phyloP scores from a whole-genome alignment of 2,329 filamentous ascomycete species.

The Beauveria pseudobassiana region DNA sequence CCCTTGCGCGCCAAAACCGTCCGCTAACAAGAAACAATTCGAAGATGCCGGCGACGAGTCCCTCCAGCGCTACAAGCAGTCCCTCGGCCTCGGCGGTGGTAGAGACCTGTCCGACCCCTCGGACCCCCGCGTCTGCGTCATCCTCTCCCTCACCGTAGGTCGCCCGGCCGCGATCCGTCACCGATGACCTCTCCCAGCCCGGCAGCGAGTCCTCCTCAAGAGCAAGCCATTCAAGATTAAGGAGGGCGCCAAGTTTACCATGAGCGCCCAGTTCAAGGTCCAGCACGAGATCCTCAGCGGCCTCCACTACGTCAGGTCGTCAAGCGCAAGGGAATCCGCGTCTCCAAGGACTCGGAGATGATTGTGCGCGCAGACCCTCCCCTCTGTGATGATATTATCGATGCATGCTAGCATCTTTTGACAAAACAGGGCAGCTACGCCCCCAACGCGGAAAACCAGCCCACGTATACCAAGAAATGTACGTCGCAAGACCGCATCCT shows the following conservation, averaged over 20 bases:
- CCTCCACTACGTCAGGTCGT: conserved; percentile 94
- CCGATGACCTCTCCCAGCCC: conserved; percentile 73
- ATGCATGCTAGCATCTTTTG: neutral
- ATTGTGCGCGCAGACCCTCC: conserved; percentile 57
- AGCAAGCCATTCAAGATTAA: conserved; percentile 95
- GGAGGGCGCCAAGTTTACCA: conserved; percentile 87
- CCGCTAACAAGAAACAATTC: conserved; percentile 1
- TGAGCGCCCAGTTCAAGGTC: conserved; percentile 90
- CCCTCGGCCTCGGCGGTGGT: conserved; percentile 75
- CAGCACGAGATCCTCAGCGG: conserved; percentile 95
- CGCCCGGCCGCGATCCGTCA: conserved; percentile 72
- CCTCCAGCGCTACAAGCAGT: conserved; percentile 95
- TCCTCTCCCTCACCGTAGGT: conserved; percentile 80
- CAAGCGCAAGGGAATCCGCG: conserved; percentile 77
- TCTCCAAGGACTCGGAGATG: conserved; percentile 97
- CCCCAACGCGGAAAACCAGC: conserved; percentile 83
- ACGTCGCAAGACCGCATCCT: conserved; percentile 29
- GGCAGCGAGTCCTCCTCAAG: conserved; percentile 74
- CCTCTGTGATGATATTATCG: neutral
- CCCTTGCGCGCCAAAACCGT: neutral
- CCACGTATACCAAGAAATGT: conserved; percentile 87
- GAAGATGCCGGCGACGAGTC: conserved; percentile 77
- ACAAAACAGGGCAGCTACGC: conserved; percentile 72
- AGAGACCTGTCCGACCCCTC: conserved; percentile 65
- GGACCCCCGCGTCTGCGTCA: conserved; percentile 87